Evolutionary conservation across 176 grass and related monocot genomes (phyloP).

Genomic region (Hsuehochloa calcarea): DNA sequence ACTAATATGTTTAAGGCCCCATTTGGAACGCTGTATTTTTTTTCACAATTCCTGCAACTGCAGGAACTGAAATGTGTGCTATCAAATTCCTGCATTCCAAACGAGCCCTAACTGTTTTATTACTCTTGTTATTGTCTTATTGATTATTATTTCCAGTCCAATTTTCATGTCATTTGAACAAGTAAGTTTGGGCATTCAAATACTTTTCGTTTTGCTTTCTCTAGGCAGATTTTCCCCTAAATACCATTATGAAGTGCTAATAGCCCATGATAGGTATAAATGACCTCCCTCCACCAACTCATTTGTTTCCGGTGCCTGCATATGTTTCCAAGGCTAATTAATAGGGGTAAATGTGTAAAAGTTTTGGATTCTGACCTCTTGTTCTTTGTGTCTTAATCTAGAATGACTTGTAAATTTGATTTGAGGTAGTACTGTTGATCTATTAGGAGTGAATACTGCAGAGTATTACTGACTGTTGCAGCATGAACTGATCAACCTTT

Average conservation of each 20-base stretch:
- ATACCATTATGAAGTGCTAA: background rate
- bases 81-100: background rate
- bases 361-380: background rate
- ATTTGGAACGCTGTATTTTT: background rate
- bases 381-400: background rate
- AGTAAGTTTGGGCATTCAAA: background rate
- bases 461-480: background rate
- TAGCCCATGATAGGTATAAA: background rate
- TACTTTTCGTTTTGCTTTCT: constrained; percentile 3
- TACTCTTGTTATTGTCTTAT: background rate
- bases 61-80: background rate
- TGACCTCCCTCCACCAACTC: background rate
- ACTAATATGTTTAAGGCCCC: background rate
- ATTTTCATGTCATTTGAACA: background rate
- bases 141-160: background rate
- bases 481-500: background rate
- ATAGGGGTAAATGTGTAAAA: background rate
- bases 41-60: background rate
- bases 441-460: background rate
- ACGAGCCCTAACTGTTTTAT: background rate
- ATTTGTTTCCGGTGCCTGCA: background rate
- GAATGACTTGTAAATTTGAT: background rate
- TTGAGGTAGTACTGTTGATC: background rate
- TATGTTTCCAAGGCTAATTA: background rate
- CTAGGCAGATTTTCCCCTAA: background rate